Percentiles rank a stretch among this genome's conserved stretches.
These are phyloP conservation scores for Pseudocercospora cruenta DNA, from an alignment of 2,329 filamentous ascomycete genomes.

Conservation along the genomic window DNA sequence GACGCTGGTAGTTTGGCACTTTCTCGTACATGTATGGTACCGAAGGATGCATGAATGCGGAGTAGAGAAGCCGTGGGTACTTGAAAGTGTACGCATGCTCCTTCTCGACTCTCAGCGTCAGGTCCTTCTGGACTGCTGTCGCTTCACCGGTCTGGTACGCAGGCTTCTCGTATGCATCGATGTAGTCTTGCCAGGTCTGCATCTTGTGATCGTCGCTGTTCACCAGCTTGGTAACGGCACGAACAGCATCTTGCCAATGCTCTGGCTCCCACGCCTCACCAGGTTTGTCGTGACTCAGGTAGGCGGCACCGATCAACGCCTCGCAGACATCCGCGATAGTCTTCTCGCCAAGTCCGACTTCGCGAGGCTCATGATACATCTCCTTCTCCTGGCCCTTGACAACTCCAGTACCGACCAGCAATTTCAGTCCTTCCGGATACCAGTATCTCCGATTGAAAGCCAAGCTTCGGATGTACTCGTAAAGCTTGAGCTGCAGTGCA, in stretches of 20 bases:
- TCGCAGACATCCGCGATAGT: constrained; percentile 83
- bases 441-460: constrained; percentile 79
- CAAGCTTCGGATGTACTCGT: constrained; percentile 80
- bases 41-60: constrained; percentile 86
- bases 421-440: constrained; percentile 80
- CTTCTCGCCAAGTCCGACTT: constrained; percentile 80
- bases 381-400: constrained; percentile 47
- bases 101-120: constrained; percentile 66
- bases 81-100: constrained; percentile 70
- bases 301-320: constrained; percentile 85
- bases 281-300: constrained; percentile 58
- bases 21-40: constrained; percentile 73
- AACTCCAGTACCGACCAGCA: constrained; percentile 64
- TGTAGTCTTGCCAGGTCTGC: constrained; percentile 73
- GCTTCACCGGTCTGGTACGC: constrained; percentile 67
- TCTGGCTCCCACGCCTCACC: constrained; percentile 45
- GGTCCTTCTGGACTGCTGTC: constrained; percentile 69
- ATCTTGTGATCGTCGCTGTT: constrained; percentile 70
- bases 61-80: constrained; percentile 75
- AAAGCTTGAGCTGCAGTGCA: constrained; percentile 67
- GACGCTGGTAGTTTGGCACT: constrained; percentile 85
- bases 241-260: constrained; percentile 63
- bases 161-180: constrained; percentile 67
- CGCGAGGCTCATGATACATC: constrained; percentile 45
- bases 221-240: constrained; percentile 71